Conservation (phyloP, 768 basidiomycete genomes). For the Amanita subjunquillea region DNA sequence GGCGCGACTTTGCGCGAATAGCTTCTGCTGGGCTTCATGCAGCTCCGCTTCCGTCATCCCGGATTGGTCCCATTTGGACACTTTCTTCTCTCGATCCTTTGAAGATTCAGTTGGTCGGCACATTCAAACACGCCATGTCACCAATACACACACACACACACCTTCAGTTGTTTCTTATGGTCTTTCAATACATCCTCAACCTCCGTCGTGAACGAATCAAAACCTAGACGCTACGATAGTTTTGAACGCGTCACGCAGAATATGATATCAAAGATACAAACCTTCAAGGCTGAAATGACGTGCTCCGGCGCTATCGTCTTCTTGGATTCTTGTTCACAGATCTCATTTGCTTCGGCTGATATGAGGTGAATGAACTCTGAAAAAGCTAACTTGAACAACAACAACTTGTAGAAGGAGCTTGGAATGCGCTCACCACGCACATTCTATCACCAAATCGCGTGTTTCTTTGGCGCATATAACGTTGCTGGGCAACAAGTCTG, state of each 20-base stretch:
- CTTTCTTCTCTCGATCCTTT: no score
- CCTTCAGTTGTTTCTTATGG: no score
- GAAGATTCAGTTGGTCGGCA: no score
- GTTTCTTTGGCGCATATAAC: conserved; percentile 91
- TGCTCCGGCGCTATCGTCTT: conserved; percentile 85
- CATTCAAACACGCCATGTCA: no score
- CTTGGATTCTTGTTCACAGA: conserved; percentile 96
- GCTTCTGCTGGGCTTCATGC: conserved; percentile 73
- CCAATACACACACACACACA: no score
- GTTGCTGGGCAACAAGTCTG: conserved; percentile 86
- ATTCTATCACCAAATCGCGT: conserved; percentile 93
- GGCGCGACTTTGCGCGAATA: conserved; percentile 88
- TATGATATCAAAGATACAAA: no score
- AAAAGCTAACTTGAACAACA: background rate
- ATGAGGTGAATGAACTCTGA: conserved; percentile 96
- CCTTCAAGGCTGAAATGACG: no score
- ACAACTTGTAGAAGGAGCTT: background rate
- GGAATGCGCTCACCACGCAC: conserved; percentile 77
- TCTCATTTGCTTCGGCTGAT: conserved; percentile 95
- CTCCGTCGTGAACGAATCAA: conserved; percentile 64
- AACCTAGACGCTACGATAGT: background rate
- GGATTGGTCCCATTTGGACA: no score
- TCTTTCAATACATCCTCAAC: conserved; percentile 63
- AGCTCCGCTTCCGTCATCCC: conserved; percentile 81
- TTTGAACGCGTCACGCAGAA: no score